A percentile compares a stretch with the other conserved stretches of the same genome.
These are phyloP conservation scores for Peniophora sp. DNA, from an alignment of 1,284 basidiomycete genomes.

Conservation along the genomic window DNA sequence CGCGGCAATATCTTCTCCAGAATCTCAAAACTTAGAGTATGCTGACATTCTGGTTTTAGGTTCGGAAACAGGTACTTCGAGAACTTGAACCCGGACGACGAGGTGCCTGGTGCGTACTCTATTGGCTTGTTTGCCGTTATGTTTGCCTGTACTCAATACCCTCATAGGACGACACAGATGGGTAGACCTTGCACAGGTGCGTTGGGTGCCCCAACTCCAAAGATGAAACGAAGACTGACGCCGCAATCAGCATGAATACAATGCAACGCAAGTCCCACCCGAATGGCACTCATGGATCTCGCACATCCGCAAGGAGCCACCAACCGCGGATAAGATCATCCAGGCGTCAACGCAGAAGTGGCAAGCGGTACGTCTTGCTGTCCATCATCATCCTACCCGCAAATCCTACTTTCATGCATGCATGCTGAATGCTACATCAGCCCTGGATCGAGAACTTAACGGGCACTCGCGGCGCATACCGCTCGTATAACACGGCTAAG, in stretches of 20 bases:
- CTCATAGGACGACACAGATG: slow-evolving; percentile 80
- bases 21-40: too few species aligned
- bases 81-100: slow-evolving; percentile 79
- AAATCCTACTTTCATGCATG: too few species aligned
- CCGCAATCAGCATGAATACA: slow-evolving; percentile 63
- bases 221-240: too few species aligned
- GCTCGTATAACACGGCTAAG: slow-evolving; percentile 77
- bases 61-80: slow-evolving; percentile 91
- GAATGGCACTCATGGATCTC: slow-evolving; percentile 94
- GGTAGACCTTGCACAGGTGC: slow-evolving; percentile 84
- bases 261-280: slow-evolving; percentile 84
- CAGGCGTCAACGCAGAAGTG: slow-evolving; percentile 66
- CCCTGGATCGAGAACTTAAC: slow-evolving; percentile 83
- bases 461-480: slow-evolving; percentile 85
- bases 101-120: slow-evolving; percentile 66
- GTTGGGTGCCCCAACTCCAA: slow-evolving; percentile 9
- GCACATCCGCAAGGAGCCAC: slow-evolving; percentile 83
- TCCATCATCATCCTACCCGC: too few species aligned
- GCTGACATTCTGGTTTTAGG: too few species aligned
- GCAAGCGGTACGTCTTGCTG: slow-evolving; percentile 74
- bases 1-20: too few species aligned
- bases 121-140: neutral
- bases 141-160: too few species aligned
- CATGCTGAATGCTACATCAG: slow-evolving; percentile 31
- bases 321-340: slow-evolving; percentile 67